phyloP scores from a whole-genome alignment of 208 protist species.

The Leishmania martiniquensis region DNA sequence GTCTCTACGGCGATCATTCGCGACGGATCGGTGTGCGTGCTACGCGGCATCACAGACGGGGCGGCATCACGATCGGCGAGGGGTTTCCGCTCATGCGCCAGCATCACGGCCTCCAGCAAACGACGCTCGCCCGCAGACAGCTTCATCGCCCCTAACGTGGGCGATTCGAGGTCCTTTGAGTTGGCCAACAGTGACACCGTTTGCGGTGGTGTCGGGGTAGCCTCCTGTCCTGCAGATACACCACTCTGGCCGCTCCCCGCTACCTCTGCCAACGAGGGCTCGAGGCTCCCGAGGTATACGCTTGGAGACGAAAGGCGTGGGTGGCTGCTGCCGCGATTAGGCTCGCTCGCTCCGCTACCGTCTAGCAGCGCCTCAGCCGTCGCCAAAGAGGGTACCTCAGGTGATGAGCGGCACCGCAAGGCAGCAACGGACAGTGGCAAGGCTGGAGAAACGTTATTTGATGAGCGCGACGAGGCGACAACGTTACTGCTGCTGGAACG shows the following conservation, averaged over 20 bases:
- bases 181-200: neutral
- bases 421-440: constrained; percentile 12
- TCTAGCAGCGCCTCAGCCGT: neutral
- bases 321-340: neutral
- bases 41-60: neutral
- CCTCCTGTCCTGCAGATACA: neutral
- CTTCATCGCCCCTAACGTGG: constrained; percentile 6
- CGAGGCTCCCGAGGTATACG: constrained; percentile 10
- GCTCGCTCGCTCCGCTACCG: neutral
- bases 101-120: constrained; percentile 32
- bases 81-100: neutral
- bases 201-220: too few species aligned
- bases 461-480: neutral
- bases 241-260: neutral
- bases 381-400: neutral
- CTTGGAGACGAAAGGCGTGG: constrained; percentile 13
- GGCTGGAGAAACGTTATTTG: neutral
- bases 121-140: constrained; percentile 31
- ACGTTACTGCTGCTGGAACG: neutral
- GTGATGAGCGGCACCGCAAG: constrained; percentile 11
- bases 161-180: neutral
- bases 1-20: neutral
- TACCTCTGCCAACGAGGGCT: neutral
- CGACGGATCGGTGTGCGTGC: neutral
- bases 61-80: neutral